Conservation (phyloP, 2,329 filamentous ascomycete genomes). For the Dactylonectria macrodidyma region DNA sequence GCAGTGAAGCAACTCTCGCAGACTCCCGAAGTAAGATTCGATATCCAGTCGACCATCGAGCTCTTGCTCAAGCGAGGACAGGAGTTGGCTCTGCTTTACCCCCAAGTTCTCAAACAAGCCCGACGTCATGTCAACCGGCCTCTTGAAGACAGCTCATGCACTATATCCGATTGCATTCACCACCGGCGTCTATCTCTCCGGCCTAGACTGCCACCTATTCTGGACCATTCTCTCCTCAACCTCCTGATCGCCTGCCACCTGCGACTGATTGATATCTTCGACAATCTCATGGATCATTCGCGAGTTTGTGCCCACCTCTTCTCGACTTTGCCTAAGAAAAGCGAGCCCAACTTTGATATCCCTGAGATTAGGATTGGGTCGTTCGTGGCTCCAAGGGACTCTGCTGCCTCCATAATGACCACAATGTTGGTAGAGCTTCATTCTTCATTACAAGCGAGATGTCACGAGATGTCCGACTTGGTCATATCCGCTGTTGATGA, state of each 20-base stretch:
- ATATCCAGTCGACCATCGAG: slow-evolving; percentile 51
- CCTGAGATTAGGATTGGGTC: slow-evolving; percentile 59
- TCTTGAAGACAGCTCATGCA: slow-evolving; percentile 42
- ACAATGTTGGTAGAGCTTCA: slow-evolving; percentile 53
- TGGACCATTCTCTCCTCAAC: slow-evolving; percentile 56
- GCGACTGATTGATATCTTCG: slow-evolving; percentile 56
- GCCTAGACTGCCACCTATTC: slow-evolving; percentile 7
- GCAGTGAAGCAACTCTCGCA: slow-evolving; percentile 44
- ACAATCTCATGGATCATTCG: slow-evolving; percentile 50
- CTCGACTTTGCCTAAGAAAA: slow-evolving; percentile 43
- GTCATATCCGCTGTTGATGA: slow-evolving; percentile 24
- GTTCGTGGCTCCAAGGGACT: slow-evolving; percentile 52
- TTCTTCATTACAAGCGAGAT: slow-evolving; percentile 37
- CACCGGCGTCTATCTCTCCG: slow-evolving; percentile 33
- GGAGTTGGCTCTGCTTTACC: slow-evolving; percentile 54
- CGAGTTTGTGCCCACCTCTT: slow-evolving; percentile 52
- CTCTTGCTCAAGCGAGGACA: slow-evolving; percentile 53
- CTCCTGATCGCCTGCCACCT: slow-evolving; percentile 57
- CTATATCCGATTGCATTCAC: slow-evolving; percentile 54
- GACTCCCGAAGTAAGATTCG: slow-evolving; percentile 42
- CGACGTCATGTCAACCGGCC: not conserved
- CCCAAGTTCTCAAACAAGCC: slow-evolving; percentile 43
- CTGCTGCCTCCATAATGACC: slow-evolving; percentile 53
- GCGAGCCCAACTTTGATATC: slow-evolving; percentile 53
- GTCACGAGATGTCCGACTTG: slow-evolving; percentile 30